A percentile compares a stretch with the other conserved stretches of the same genome.
Conservation (phyloP, 139 green algal genomes). For the Chlorokybus atmophyticus region DNA sequence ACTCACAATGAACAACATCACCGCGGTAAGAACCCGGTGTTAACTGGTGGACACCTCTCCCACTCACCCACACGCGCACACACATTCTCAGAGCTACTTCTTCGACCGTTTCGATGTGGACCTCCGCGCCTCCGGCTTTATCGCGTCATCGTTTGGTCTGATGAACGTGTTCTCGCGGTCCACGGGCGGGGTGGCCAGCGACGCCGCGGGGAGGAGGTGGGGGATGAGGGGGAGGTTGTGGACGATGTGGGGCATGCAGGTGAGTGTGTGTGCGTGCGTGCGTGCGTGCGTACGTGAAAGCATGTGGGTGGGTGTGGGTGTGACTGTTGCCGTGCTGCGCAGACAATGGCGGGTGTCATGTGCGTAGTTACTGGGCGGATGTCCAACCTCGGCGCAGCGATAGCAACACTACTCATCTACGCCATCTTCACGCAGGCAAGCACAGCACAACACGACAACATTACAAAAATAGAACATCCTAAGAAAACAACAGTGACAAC, state of each 20-base stretch:
- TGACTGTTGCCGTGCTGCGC: no score
- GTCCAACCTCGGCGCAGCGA: slow-evolving; percentile 46
- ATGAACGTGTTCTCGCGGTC: slow-evolving; percentile 83
- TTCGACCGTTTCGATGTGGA: slow-evolving; percentile 49
- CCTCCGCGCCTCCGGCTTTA: slow-evolving; percentile 19
- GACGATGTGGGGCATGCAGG: slow-evolving; percentile 51
- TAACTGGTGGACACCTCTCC: no score
- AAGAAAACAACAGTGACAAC: no score
- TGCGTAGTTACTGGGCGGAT: slow-evolving; percentile 19
- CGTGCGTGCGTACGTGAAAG: no score
- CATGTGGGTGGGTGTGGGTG: no score
- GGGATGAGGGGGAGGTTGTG: slow-evolving; percentile 64
- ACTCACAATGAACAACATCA: no score
- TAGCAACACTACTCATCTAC: slow-evolving; percentile 74
- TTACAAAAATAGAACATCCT: no score
- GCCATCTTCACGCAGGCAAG: slow-evolving; percentile 50
- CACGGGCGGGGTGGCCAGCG: slow-evolving; percentile 50
- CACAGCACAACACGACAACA: neutral
- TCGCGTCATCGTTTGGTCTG: slow-evolving; percentile 31
- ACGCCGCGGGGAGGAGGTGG: slow-evolving; percentile 30
- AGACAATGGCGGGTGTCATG: slow-evolving; percentile 17
- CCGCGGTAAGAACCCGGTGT: no score
- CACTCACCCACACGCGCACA: no score
- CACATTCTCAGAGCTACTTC: no score
- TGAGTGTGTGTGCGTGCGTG: no score